These are phyloP conservation scores for Hortaea sp. DNA, from an alignment of 2,329 filamentous ascomycete genomes.

Conservation along the genomic window DNA sequence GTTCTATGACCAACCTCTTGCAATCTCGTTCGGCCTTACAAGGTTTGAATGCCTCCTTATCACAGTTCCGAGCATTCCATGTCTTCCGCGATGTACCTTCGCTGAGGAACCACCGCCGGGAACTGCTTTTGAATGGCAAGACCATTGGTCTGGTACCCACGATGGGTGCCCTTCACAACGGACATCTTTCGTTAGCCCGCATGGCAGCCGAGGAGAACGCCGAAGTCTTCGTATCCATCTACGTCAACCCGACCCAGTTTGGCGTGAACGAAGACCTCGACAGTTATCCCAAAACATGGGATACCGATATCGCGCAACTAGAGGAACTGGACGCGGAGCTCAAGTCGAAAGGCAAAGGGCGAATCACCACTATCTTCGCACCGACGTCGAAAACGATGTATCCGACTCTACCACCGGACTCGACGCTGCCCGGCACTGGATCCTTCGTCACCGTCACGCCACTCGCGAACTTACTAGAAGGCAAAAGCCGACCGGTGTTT, in stretches of 20 bases:
- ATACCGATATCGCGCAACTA: constrained; percentile 59
- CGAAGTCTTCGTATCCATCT: constrained; percentile 82
- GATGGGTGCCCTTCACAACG: constrained; percentile 93
- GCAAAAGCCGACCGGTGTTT: constrained; percentile 78
- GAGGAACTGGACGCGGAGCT: constrained; percentile 61
- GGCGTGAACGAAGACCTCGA: constrained; percentile 77
- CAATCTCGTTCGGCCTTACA: too few relatives aligned
- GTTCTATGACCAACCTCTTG: too few relatives aligned
- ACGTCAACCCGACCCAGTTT: constrained; percentile 95
- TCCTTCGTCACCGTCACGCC: constrained; percentile 90
- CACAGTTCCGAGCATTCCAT: constrained; percentile 40
- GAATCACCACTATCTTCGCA: constrained; percentile 74
- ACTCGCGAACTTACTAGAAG: constrained; percentile 70
- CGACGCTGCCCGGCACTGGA: constrained; percentile 65
- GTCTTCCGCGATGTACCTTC: constrained; percentile 67
- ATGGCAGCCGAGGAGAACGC: constrained; percentile 75
- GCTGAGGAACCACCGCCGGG: constrained; percentile 59
- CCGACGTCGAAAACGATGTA: constrained; percentile 81
- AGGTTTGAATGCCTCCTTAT: too few relatives aligned
- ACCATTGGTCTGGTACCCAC: constrained; percentile 85
- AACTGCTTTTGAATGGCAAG: constrained; percentile 55
- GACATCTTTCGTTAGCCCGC: constrained; percentile 78
- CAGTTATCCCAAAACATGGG: constrained; percentile 87
- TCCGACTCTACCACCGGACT: constrained; percentile 63
- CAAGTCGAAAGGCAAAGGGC: constrained; percentile 44